phyloP scores from a whole-genome alignment of 106 monocot species.

The Gastrodia elata region DNA sequence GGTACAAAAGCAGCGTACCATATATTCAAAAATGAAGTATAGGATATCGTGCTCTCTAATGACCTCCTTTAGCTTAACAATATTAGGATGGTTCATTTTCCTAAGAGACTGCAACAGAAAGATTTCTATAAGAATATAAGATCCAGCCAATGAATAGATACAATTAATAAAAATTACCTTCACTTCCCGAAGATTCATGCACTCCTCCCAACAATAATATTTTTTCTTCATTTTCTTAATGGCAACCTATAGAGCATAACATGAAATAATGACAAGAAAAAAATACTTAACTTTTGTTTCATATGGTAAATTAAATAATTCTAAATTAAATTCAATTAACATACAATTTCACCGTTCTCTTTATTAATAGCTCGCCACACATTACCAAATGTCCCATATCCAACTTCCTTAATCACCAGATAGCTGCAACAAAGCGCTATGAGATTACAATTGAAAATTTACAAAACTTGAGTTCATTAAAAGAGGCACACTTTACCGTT shows the following conservation, averaged over 20 bases:
- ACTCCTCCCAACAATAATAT: conserved; percentile 72
- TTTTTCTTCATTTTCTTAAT: conserved; percentile 76
- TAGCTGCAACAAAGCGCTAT: conserved; percentile 31
- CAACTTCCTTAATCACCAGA: conserved; percentile 65
- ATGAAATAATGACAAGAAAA: background rate
- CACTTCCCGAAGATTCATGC: conserved; percentile 66
- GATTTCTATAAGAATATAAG: background rate
- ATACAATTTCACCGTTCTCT: conserved; percentile 34
- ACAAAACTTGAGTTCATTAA: background rate
- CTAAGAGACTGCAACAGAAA: conserved; percentile 51
- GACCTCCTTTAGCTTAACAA: conserved; percentile 91
- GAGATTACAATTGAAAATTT: background rate
- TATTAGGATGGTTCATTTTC: conserved; percentile 87
- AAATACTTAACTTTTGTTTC: background rate
- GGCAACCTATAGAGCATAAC: conserved; percentile 43
- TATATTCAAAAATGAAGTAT: conserved; percentile 86
- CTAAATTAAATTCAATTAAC: conserved; percentile 1
- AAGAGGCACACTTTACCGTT: conserved; percentile 1
- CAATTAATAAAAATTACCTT: conserved; percentile 21
- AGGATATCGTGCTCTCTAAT: conserved; percentile 74
- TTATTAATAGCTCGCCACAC: conserved; percentile 58
- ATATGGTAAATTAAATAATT: background rate
- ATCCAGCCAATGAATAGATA: background rate
- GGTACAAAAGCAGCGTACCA: conserved; percentile 42
- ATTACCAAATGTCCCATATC: conserved; percentile 62